Evolutionary conservation across 768 basidiomycete genomes (phyloP), one percentile per base, ranked within the genome.

Genomic region (Pholiota molesta): DNA sequence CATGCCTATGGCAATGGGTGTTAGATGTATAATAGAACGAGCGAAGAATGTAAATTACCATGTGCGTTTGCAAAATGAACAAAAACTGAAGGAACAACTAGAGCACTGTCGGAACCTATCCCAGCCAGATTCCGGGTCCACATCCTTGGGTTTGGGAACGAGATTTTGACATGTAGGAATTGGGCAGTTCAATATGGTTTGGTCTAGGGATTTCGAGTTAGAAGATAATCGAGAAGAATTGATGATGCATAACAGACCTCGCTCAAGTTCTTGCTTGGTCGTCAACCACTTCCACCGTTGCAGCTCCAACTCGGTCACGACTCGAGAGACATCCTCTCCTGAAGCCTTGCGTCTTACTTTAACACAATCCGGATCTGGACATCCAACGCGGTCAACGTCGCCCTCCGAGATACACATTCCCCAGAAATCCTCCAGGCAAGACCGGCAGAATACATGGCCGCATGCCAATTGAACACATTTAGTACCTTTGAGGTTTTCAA

Each of bases 361-460:
- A 19, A 91, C 85, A 67, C 95, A 97, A 26, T 78, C 79, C 1
- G 87, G 86, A 68, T 93, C 89, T 0, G 95, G 91, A 71, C 95
- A 97, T 0, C 89, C 83, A 2, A 97, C 94, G n/a, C 81, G 81
- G 29, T 79, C 82, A 16, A 94, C 78, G 61, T 90, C 86, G 6
- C 95, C 95, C 70, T 96, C 94, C 54, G 75, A 77, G 57, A 97
- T 90, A 65, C 88, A 90, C 56, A 94, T 72, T 45, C 82, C 81
- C 94, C 94, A 97, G 71, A 91, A 95, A 55, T 90, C 88, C 55
- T 80, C 79, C 26, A 97, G 73, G 70, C 95, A 97, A 8, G 82
- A 72, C n/a, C 86, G 84, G 71, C 95, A 97, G 72, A 95, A 96
- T 14, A 95, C 82, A 72, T 96, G 95, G 0, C 75, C 73, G 70